phyloP scores from a whole-genome alignment of 1,284 basidiomycete genomes.

The Rhodofomes roseus region DNA sequence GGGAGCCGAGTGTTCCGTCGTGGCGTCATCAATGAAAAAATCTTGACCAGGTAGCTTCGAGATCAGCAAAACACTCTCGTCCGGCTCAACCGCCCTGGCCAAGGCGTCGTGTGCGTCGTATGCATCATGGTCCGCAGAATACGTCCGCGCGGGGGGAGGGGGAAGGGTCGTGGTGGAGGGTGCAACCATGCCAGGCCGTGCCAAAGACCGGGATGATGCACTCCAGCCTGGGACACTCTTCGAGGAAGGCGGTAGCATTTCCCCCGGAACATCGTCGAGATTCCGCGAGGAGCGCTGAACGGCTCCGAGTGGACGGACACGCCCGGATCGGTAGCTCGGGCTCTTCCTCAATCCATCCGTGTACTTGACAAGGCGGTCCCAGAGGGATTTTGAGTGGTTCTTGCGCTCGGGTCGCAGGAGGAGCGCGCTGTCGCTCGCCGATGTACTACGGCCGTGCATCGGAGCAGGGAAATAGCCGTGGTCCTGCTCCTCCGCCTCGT shows the following conservation, averaged over 20 bases:
- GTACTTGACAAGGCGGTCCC: slow-evolving; percentile 6
- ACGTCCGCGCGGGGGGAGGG: not conserved
- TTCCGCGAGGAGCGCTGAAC: not conserved
- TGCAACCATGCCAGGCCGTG: not conserved
- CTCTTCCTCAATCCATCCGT: slow-evolving; percentile 16
- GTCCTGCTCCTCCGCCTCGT: not conserved
- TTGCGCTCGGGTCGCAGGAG: not conserved
- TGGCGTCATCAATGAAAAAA: not conserved
- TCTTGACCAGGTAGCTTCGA: slow-evolving; percentile 8
- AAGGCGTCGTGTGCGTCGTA: not conserved
- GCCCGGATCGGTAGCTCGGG: slow-evolving; percentile 12
- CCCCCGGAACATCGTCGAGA: not conserved
- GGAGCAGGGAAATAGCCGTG: slow-evolving; percentile 3
- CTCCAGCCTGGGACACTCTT: not conserved
- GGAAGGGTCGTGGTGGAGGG: slow-evolving; percentile 13
- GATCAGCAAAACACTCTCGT: slow-evolving; percentile 10
- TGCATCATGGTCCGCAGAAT: not conserved
- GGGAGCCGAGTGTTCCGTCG: not conserved
- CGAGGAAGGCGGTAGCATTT: not conserved
- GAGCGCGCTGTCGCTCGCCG: slow-evolving; percentile 2
- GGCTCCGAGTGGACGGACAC: not conserved
- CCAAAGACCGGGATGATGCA: slow-evolving; percentile 6
- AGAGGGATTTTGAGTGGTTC: slow-evolving; percentile 6
- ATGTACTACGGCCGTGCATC: slow-evolving; percentile 1
- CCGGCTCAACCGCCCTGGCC: not conserved